phyloP scores from a whole-genome alignment of 257 asterid genomes.

The Salvia splendens region DNA sequence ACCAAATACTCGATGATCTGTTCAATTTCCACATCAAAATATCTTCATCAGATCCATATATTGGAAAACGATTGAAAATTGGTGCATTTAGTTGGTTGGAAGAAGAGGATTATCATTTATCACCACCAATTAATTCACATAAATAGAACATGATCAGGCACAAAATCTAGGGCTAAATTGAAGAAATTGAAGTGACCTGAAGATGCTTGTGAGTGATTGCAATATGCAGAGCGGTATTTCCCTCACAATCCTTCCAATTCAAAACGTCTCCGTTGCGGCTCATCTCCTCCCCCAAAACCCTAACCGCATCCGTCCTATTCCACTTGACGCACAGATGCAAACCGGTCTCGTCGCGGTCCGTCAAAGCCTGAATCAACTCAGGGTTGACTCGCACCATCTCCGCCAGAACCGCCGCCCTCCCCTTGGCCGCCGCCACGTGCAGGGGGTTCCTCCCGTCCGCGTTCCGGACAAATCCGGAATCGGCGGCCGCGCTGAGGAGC shows the following conservation, averaged over 20 bases:
- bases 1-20: conserved; percentile 46
- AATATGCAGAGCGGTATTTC: conserved; percentile 46
- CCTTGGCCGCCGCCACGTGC: conserved; percentile 45
- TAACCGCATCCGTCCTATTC: conserved; percentile 37
- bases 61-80: no score
- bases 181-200: conserved; percentile 27
- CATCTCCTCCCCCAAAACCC: conserved; percentile 35
- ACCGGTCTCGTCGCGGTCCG: conserved; percentile 44
- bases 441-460: conserved; percentile 48
- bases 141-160: neutral
- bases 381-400: conserved; percentile 38
- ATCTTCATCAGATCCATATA: neutral
- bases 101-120: no score
- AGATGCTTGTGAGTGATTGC: conserved; percentile 42
- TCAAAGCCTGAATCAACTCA: conserved; percentile 27
- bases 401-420: conserved; percentile 38
- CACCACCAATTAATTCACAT: neutral
- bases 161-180: neutral
- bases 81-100: no score
- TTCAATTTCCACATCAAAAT: neutral
- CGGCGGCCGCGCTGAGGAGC: conserved; percentile 31
- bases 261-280: conserved; percentile 25
- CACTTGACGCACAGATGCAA: conserved; percentile 44
- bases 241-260: conserved; percentile 45
- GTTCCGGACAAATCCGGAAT: conserved; percentile 33